Evolutionary conservation across 228 moss, liverwort and hornwort species (phyloP), one percentile per base, ranked within the genome.

Genomic region (Sphagnum fallax): DNA sequence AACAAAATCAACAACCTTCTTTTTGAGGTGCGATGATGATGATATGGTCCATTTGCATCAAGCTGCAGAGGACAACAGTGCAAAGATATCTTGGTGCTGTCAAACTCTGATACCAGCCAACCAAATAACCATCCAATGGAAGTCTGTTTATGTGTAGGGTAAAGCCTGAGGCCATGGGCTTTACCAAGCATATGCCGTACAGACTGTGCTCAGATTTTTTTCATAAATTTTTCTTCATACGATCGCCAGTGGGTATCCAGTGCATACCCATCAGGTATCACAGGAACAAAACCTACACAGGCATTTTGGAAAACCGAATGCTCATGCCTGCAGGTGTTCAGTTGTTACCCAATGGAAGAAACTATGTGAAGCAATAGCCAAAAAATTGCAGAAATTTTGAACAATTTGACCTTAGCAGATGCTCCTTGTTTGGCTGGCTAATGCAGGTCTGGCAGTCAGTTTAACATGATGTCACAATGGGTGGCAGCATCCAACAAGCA

Each of bases 1-100:
- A 88, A 89, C 50, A 77, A 87, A 72, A 84, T 98, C 4, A 89
- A 89, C 69, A 84, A 83, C 6, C 70, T 94, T 65, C 78, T 98
- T 4, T 88, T 82, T 63, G 86, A 90, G 92, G 90, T 92, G 32
- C 2, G 32, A 32, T 32, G 32, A 32, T 32, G 32, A 32, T 32
- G 32, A 32, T 32, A 32, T 32, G 2, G 2, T 32, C 32, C 32
- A 32, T 32, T 3, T 32, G 2, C 2, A 32, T 32, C 32, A 32
- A 32, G 32, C 32, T 32, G 32, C 32, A 32, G 2, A 32, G 32
- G 1, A 32, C 32, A 32, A 32, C 32, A 32, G 32, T 32, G 32
- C 32, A 2, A 32, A 32, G 2, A 32, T 32, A 32, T 32, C 32
- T 32, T 32, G 32, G 32, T 2, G 32, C 32, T 32, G 32, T 32